Base-by-base conservation (phyloP, 2,329 filamentous ascomycete species). In the Aureobasidium sp. region DNA sequence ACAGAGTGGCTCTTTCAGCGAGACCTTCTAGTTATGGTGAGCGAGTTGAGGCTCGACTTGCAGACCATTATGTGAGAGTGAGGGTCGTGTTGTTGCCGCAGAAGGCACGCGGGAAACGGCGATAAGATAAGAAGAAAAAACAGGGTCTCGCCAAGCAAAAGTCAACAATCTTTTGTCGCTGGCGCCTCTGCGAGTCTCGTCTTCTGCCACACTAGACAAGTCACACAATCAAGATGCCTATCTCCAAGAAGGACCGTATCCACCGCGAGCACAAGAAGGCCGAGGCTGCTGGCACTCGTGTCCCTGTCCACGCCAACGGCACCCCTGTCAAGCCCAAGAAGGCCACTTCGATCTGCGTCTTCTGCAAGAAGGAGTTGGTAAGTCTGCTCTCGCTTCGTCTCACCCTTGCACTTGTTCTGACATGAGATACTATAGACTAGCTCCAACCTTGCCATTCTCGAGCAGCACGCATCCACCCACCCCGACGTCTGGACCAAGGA, bases 231-330 rank as follows among this genome's bases (percentile, higher is more conserved):
- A 72, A 30, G 10, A 79, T 79, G 78, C 77, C 78, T 63, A 78
- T 80, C 67, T 76, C 76, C 61, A 80, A 80, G 73, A 80, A 80
- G 69, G 76, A 76, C 67, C 68, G 82, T 76, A 74, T 81, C 66
- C 73, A 77, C 66, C 79, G 79, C 69, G 81, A 83, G 72, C 81
- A 83, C 73, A 80, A 82, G 69, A 80, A 78, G 65, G 81, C 78
- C 45, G 81, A 83, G 4, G 77, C 77, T 32, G 81, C 79, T 34
- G 81, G 81, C 63, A 83, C 81, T 59, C 77, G 81, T 54, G 74
- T 77, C 37, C 75, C 79, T 0, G 79, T 83, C 63, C 82, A 83
- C 72, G 70, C 80, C 21, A 83, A 83, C 65, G 81, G 81, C 32
- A 75, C 81, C 1, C 81, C 81, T 1, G 79, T 81, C 65, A 83